phyloP scores from a whole-genome alignment of 768 basidiomycete species.

The Coprinellus micaceus region DNA sequence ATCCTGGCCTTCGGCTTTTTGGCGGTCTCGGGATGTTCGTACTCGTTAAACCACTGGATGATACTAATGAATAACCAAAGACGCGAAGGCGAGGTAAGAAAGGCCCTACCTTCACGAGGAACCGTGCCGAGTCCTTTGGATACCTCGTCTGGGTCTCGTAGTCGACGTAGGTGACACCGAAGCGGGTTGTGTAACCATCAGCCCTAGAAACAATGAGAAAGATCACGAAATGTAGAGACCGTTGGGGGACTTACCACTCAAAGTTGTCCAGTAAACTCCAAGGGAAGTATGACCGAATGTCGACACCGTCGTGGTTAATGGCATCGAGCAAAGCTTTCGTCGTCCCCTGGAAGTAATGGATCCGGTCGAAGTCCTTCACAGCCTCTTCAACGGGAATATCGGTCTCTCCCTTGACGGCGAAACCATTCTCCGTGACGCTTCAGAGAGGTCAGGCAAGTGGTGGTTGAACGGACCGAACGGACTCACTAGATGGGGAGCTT shows the following conservation, averaged over 20 bases:
- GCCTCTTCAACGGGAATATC: slow-evolving; percentile 49
- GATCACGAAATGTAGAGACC: slow-evolving; percentile 1
- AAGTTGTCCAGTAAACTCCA: slow-evolving; percentile 75
- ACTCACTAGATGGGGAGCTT: slow-evolving; percentile 39
- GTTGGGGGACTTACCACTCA: slow-evolving; percentile 50
- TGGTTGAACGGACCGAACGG: slow-evolving; percentile 1
- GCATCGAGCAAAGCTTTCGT: slow-evolving; percentile 52
- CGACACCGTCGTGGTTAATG: slow-evolving; percentile 61
- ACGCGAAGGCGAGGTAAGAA: background rate
- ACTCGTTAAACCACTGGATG: slow-evolving; percentile 39
- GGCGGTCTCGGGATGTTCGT: slow-evolving; percentile 17
- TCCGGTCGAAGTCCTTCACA: slow-evolving; percentile 56
- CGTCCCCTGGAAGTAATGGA: slow-evolving; percentile 63
- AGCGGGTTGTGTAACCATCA: slow-evolving; percentile 66
- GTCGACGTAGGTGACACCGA: slow-evolving; percentile 70
- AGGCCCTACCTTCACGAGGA: slow-evolving; percentile 47
- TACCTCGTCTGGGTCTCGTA: slow-evolving; percentile 63
- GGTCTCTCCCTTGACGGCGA: slow-evolving; percentile 64
- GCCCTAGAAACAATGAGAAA: slow-evolving; percentile 33
- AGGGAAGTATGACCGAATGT: slow-evolving; percentile 60
- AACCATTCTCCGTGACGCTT: slow-evolving; percentile 74
- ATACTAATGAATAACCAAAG: background rate
- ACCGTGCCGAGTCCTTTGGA: slow-evolving; percentile 60
- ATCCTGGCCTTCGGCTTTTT: background rate
- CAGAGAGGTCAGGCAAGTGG: background rate